Conservation (phyloP, 495 filamentous ascomycete genomes). For the Penicillium atrosanguineum region DNA sequence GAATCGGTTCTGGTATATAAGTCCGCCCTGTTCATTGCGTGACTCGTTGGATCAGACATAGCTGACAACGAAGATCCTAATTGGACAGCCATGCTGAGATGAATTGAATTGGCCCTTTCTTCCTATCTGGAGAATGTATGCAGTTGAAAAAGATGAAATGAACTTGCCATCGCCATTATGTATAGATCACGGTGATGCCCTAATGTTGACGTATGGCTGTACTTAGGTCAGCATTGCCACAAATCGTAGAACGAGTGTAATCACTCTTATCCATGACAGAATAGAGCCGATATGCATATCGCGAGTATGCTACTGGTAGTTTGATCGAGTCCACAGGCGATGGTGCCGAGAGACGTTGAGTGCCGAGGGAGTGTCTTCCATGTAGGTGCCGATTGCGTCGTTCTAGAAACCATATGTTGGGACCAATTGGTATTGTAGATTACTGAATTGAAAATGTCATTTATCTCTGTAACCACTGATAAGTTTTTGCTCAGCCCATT, state of each 20-base stretch:
- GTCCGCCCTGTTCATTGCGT: not conserved
- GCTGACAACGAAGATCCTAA: not conserved
- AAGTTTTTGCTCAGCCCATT: not conserved
- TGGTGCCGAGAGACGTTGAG: not conserved
- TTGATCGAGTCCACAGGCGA: too few species aligned
- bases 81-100: not conserved
- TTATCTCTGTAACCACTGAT: not conserved
- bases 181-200: constrained; percentile 1
- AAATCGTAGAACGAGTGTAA: not conserved
- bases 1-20: not conserved
- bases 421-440: not conserved
- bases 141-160: not conserved
- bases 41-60: not conserved
- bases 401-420: too few species aligned
- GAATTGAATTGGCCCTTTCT: not conserved
- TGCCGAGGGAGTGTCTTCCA: not conserved
- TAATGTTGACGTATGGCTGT: constrained; percentile 23
- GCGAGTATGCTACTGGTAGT: not conserved
- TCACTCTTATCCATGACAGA: not conserved
- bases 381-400: not conserved
- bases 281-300: not conserved
- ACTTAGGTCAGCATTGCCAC: constrained; percentile 10
- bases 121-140: not conserved
- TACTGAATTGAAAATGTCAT: not conserved
- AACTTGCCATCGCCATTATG: constrained; percentile 1